Base-by-base conservation (phyloP, 768 basidiomycete genomes). In the Collybia sp. region DNA sequence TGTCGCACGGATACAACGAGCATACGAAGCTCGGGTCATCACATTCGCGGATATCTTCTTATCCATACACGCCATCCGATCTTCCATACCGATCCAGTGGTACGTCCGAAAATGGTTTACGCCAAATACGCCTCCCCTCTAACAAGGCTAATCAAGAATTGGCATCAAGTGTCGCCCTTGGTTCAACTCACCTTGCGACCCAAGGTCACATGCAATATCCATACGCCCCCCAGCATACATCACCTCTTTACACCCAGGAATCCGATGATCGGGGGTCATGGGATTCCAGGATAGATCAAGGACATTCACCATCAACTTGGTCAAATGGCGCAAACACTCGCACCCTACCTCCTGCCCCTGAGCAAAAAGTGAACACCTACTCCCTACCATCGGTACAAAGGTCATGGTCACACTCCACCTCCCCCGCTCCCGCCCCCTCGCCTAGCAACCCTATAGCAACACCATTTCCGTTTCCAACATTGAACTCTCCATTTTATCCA, bases 401-500 rank as follows among this genome's bases (percentile, higher is more conserved):
- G 2, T 34, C 46, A 11, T 52, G 54, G 54, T 44, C 49, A 20
- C 47, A 42, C 13, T 30, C 53, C 13, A 40, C 43, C 18, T 47
- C 46, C 15, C 17, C 49, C 1, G 12, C 54, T 12, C 42, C 44
- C 25, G 56, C 51, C 38, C 37, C 55, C 1, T 59, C 61, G 53
- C 36, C 54, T 9, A 34, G 40, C 48, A 38, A 60, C 51, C 16
- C 49, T 41, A 11, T 55, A 60, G 32, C 56, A 61, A 32, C 43
- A 5, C 48, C 37, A 38, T 73, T 58, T 55, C 36, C 53, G 42
- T 75, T 83, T 57, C 74, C 77, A 35, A 82, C 82, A 12, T 69
- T 82, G 33, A 79, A 62, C 50, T 70, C 79, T 8, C 75, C 82
- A 10, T 83, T 80, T 63, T 79, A 70, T 58, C 82, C 82, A 16